phyloP scores from a whole-genome alignment of 2,329 filamentous ascomycete species.

The Ceratocystis smalleyi region DNA sequence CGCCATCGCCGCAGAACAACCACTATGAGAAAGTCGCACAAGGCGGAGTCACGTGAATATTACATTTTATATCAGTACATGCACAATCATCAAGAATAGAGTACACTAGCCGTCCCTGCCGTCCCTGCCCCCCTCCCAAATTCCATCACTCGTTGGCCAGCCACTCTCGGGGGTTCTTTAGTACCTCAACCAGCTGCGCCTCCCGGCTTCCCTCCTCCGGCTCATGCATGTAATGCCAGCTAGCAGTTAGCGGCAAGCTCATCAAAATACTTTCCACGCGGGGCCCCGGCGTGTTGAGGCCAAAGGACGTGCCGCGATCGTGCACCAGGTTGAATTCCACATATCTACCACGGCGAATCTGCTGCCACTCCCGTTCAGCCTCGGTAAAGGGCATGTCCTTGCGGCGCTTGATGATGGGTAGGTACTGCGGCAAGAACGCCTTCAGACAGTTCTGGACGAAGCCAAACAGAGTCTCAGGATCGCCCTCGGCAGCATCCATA shows the following conservation, averaged over 20 bases:
- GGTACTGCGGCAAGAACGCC: slow-evolving; percentile 77
- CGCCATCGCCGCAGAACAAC: neutral
- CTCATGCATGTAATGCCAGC: slow-evolving; percentile 92
- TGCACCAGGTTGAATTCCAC: slow-evolving; percentile 98
- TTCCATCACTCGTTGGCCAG: slow-evolving; percentile 28
- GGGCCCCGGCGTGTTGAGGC: slow-evolving; percentile 78
- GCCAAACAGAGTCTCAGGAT: slow-evolving; percentile 76
- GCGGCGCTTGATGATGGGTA: slow-evolving; percentile 73
- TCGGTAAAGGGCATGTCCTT: slow-evolving; percentile 86
- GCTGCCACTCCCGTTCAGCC: slow-evolving; percentile 89
- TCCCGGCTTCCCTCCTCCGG: slow-evolving; percentile 62
- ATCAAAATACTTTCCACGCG: slow-evolving; percentile 94
- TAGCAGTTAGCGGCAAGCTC: slow-evolving; percentile 83
- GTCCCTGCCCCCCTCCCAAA: neutral
- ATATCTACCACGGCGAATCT: slow-evolving; percentile 82
- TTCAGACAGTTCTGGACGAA: slow-evolving; percentile 75
- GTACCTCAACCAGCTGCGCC: slow-evolving; percentile 60
- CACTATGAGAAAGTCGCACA: neutral
- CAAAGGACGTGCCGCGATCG: slow-evolving; percentile 87
- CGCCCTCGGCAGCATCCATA: slow-evolving; percentile 70
- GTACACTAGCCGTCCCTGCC: neutral
- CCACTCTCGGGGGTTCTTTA: slow-evolving; percentile 51
- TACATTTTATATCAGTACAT: neutral
- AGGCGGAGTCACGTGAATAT: neutral
- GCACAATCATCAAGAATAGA: neutral